Evolutionary conservation across 1,284 basidiomycete genomes (phyloP), one percentile per base, ranked within the genome.

Genomic region (Coniferiporia weirii): DNA sequence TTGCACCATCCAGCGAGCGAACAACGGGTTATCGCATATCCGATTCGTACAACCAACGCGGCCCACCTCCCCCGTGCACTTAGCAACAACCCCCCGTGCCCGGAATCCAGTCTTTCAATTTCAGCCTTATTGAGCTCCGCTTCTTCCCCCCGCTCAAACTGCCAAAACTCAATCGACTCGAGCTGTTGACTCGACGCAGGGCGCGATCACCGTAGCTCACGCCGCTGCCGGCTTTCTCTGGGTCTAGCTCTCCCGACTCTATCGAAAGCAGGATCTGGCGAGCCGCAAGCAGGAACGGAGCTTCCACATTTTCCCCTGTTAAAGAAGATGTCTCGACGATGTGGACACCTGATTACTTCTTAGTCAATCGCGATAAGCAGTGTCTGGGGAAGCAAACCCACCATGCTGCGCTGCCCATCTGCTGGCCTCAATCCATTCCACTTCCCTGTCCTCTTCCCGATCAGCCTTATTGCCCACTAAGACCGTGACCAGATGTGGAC

Each of bases 401-500:
- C 93, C 89, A 70, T 98, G 93, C 71, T 95, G 92, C 57, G 93
- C 87, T 22, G 96, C 96, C 93, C 94, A 99, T 68, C 83, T 80
- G 68, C 91, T 93, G 7, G 93, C 96, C 74, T 99, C 96, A 17
- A 88, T 80, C 83, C 91, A 96, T 66, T 95, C 92, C 20, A 99
- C 95, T 71, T 98, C 91, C 54, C 96, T 78, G 49, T 98, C 93
- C 57, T 97, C 95, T 65, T 97, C 95, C 63, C 85, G 80, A 70
- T 99, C 96, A 12, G 90, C 84, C 76, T 99, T 98, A 75, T 96
- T 98, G 35, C 96, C 96, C 5, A 98, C 95, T 3, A 99, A 76
- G 3, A 98, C 93, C 0, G 89, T 86, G 35, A 95, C 91, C 1
- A 98, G 77, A 68, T 98, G 88, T 6, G 93, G 87, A 59, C 93